A percentile compares a stretch with the other conserved stretches of the same genome.
phyloP scores from a whole-genome alignment of 202 grass and related monocot genomes.

The Zoysia matrella region DNA sequence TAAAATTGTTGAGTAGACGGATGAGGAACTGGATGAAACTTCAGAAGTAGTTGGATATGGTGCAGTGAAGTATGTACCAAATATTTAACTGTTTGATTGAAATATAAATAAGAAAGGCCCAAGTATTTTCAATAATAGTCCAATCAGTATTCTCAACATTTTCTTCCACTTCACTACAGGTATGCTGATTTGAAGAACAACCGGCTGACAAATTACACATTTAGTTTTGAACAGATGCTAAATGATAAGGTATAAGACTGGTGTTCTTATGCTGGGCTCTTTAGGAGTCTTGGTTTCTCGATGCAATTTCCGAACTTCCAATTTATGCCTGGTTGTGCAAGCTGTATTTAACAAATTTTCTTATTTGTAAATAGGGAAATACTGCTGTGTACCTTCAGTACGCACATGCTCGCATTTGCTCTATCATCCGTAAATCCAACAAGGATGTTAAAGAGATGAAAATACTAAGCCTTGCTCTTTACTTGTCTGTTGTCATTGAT shows the following conservation, averaged over 20 bases:
- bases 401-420: constrained; percentile 94
- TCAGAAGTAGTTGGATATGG: too few species aligned
- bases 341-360: constrained; percentile 13
- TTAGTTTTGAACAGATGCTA: constrained; percentile 42
- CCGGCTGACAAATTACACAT: too few species aligned
- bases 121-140: constrained; percentile 13
- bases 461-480: constrained; percentile 51
- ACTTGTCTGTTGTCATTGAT: neutral
- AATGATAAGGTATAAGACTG: constrained; percentile 71
- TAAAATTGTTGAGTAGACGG: constrained; percentile 55
- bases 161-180: constrained; percentile 52
- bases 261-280: too few species aligned
- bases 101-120: neutral
- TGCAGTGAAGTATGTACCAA: too few species aligned
- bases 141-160: constrained; percentile 28
- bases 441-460: constrained; percentile 82
- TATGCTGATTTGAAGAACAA: constrained; percentile 52
- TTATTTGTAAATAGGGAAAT: constrained; percentile 73
- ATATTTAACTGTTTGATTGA: constrained; percentile 21
- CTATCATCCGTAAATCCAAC: constrained; percentile 1
- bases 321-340: too few species aligned
- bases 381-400: constrained; percentile 96
- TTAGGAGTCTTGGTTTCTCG: neutral
- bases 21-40: too few species aligned
- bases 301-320: constrained; percentile 4